phyloP scores from a whole-genome alignment of 1,284 basidiomycete species.

The Cerrena zonata region DNA sequence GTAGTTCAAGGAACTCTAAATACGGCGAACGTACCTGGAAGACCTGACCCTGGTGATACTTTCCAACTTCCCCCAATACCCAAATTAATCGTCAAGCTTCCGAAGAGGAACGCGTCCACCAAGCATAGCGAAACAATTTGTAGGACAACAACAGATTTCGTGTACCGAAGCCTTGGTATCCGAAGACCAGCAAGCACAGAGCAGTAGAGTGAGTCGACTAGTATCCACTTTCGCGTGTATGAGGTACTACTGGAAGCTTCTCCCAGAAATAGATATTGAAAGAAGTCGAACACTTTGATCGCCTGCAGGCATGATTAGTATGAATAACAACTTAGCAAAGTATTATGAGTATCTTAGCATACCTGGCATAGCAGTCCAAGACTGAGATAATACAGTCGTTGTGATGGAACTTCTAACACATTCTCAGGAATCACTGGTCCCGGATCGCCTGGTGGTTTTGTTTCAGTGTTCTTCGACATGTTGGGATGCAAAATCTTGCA shows the following conservation, averaged over 20 bases:
- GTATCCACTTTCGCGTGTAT: slow-evolving; percentile 61
- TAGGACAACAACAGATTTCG: slow-evolving; percentile 52
- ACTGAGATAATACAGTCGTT: slow-evolving; percentile 43
- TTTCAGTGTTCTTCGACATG: slow-evolving; percentile 7
- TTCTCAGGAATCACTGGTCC: slow-evolving; percentile 29
- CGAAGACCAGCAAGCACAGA: slow-evolving; percentile 57
- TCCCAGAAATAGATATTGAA: slow-evolving; percentile 44
- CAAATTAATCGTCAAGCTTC: slow-evolving; percentile 40
- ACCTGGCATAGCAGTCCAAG: slow-evolving; percentile 42
- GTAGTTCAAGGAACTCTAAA: slow-evolving; percentile 7
- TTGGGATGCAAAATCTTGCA: not conserved
- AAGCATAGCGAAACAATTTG: slow-evolving; percentile 56
- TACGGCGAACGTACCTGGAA: slow-evolving; percentile 25
- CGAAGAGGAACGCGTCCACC: slow-evolving; percentile 67
- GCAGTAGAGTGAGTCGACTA: slow-evolving; percentile 62
- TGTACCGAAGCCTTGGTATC: slow-evolving; percentile 74
- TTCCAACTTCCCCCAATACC: slow-evolving; percentile 17
- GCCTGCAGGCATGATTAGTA: slow-evolving; percentile 34
- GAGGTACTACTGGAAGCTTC: slow-evolving; percentile 27
- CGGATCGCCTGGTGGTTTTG: slow-evolving; percentile 9
- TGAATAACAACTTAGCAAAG: not conserved
- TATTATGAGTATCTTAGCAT: slow-evolving; percentile 12
- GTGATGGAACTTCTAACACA: slow-evolving; percentile 37
- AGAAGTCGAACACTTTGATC: slow-evolving; percentile 61
- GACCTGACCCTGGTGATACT: slow-evolving; percentile 17